Base-by-base conservation (phyloP, 192 early-diverging fungal genomes). In the Cetraspora pellucida region DNA sequence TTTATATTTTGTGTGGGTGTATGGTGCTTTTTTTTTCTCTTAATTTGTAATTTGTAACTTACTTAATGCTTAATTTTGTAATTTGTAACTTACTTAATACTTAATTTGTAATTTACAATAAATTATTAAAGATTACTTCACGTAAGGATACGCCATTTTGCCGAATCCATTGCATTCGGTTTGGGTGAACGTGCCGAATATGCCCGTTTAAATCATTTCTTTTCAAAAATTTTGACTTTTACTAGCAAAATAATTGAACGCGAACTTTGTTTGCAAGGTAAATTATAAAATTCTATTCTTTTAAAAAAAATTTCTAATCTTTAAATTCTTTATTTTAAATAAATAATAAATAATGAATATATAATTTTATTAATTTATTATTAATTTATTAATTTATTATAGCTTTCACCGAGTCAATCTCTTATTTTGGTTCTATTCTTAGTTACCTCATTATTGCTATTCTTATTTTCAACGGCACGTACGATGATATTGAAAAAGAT, bases 121-220 rank as follows among this genome's bases (percentile, higher is more conserved):
- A n/a, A n/a, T 37, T 37, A 37, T 37, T 37, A 37, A 37, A 86
- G 87, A 68, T 93, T 88, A 77, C 79, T 89, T 45, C 91, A 94
- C 72, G 87, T 93, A 37, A 87, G 91, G 4, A 83, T 92, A 44
- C 85, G 92, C 14, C 87, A 89, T 58, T 88, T 87, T 83, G 90
- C 92, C 28, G 95, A 96, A 77, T 83, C 91, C 0, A 91, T 97
- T 77, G 91, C 95, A 6, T 91, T 97, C 66, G 87, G 91, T 75
- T 83, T 89, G n/a, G 93, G 95, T 25, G 93, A 95, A 81, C 70
- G 78, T 3, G 81, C 83, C 60, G 95, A 96, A 77, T 82, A 84
- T 47, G 58, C 67, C 7, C 65, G 84, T 27, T 86, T 93, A 9
- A 80, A 92, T 63, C 50, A 63, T 0, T 81, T 87, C 8, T 82